Base-by-base conservation (phyloP, 2,329 filamentous ascomycete genomes). In the Pestalotiopsis sp. region DNA sequence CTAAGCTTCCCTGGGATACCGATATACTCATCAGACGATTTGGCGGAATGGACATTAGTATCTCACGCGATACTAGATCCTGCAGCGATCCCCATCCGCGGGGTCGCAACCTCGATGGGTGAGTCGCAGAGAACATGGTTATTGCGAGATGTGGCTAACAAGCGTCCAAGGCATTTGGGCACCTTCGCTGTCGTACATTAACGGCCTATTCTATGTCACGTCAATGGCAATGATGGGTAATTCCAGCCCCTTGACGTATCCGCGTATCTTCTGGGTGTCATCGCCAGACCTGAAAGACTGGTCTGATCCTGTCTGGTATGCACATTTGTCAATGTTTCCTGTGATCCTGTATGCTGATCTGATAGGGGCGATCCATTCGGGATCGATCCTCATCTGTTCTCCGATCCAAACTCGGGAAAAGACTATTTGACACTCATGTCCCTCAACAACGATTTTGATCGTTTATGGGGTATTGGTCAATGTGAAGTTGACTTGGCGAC, bases 211-310 rank as follows among this genome's bases (percentile, higher is more conserved):
- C 62, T 81, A 77, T 67, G 69, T 80, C 14, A 64, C 73, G 13
- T 69, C 76, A n/a, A 81, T 82, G 61, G 71, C 71, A 52, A 80
- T 78, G 45, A 36, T 27, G 27, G 57, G 57, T 9, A 59, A 59
- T 36, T 59, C 57, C 20, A 59, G 57, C 11, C 57, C 57, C 77
- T 80, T 82, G 14, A 80, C 80, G 7, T 83, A 70, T 39, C 81
- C 82, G 49, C 70, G 73, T 2, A 72, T 75, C 38, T 71, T 77
- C 74, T 72, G 68, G 65, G 60, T 72, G 39, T 71, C 72, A 6
- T 74, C 73, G 1, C 59, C 67, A 23, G 73, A 75, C n/a, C 69
- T 75, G 9, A 45, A 62, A n/a, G 52, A n/a, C 7, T 52, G 45
- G 45, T 52, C 45, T n/a, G 45, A 17, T n/a, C 45, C 45, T n/a